Evolutionary conservation across 805 yeast species (phyloP).

Genomic region (Myxozyma nipponensis): DNA sequence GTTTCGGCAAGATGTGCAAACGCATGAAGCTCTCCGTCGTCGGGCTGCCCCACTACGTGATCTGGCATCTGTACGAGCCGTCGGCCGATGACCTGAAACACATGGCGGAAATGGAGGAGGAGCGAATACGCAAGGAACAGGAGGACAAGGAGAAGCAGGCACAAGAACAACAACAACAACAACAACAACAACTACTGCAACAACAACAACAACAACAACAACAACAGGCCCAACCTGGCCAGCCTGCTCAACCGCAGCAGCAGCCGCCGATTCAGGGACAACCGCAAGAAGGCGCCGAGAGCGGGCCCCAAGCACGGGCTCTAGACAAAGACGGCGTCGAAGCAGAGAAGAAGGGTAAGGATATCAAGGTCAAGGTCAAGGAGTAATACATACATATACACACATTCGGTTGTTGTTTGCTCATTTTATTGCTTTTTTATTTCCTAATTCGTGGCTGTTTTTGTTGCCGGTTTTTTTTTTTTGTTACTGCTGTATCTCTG

Average conservation of each 20-base stretch:
- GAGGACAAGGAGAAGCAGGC: constrained; percentile 37
- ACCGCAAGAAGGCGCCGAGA: neutral
- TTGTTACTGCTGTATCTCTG: neutral
- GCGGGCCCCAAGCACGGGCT: neutral
- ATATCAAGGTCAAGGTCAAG: too few relatives aligned
- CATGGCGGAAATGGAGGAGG: constrained; percentile 39
- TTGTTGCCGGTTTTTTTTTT: neutral
- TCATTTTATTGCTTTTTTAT: neutral
- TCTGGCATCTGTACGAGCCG: constrained; percentile 97
- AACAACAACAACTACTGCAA: constrained; percentile 10
- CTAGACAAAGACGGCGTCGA: neutral
- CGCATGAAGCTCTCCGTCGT: constrained; percentile 81
- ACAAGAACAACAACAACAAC: constrained; percentile 31
- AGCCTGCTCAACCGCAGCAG: neutral
- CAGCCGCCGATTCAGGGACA: neutral
- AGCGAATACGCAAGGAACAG: constrained; percentile 38
- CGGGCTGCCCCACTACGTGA: constrained; percentile 91
- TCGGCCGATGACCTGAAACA: constrained; percentile 83
- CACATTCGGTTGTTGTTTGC: neutral
- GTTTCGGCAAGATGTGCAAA: constrained; percentile 76
- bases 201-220: constrained; percentile 15
- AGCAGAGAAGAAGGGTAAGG: neutral
- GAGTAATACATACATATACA: neutral
- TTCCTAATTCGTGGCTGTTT: neutral
- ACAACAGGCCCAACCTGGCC: neutral